Base-by-base conservation (phyloP, 163 green algal species). In the Coccomyxa subellipsoidea region DNA sequence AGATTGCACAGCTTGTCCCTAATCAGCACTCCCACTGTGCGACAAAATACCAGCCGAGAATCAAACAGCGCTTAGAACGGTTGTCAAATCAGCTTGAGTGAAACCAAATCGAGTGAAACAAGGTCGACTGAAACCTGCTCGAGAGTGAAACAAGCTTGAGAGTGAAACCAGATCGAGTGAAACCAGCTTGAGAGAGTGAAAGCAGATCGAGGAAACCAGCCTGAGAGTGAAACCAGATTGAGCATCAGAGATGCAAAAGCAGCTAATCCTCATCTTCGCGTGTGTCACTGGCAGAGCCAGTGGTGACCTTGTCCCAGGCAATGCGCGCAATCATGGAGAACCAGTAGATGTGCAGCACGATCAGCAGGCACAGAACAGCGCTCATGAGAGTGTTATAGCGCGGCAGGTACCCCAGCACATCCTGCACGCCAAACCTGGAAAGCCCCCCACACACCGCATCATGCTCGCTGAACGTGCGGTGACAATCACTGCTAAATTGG, bases 321-420 rank as follows among this genome's bases (percentile, higher is more conserved):
- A 96, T 87, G 10, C 83, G 78, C 38, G 93, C 39, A 66, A 98
- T 96, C n/a, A 98, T 88, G 6, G 81, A 77, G 75, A 95, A 96
- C 94, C 94, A 98, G 84, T 96, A 98, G 4, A 91, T 69, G 80
- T 98, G 93, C 77, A 98, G 87, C 69, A 85, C 81, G 47, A 94
- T 87, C 76, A 98, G 89, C 59, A 91, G 36, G 36, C 87, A 82
- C 47, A 97, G 86, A 79, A 94, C 66, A 1, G 27, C 77, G 77
- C 92, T 93, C 70, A 97, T 90, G 32, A 85, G 31, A 7, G 37
- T 31, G 37, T 66, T 54, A 59, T 83, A 81, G 0, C 78, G 80
- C 34, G 87, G 86, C n/a, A 76, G 69, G 69, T 86, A 83, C n/a
- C 89, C 89, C 25, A 94, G 71, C 29, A 90, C 80, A 4, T 38